Percentiles rank a stretch among this genome's conserved stretches.
Conservation (phyloP, 768 basidiomycete species). For the Russula compacta region DNA sequence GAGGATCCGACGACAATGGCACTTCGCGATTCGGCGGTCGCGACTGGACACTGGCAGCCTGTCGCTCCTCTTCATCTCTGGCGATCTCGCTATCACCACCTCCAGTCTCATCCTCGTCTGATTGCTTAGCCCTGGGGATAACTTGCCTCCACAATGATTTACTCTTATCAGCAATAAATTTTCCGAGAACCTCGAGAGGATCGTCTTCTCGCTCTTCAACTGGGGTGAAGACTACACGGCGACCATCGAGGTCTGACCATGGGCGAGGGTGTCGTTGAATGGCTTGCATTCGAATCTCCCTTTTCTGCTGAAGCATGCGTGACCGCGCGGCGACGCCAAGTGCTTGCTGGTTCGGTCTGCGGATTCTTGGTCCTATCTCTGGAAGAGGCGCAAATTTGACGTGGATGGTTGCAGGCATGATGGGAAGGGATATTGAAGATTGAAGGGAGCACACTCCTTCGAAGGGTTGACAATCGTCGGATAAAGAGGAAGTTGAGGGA, state of each 20-base stretch:
- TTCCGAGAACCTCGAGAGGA: slow-evolving; percentile 13
- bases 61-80: neutral
- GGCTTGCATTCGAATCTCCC: neutral
- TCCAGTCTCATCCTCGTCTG: neutral
- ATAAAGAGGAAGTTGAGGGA: slow-evolving; percentile 5
- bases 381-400: slow-evolving; percentile 33
- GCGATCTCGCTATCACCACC: neutral
- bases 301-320: slow-evolving; percentile 27
- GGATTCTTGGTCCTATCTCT: slow-evolving; percentile 25
- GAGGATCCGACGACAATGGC: neutral
- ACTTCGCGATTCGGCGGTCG: neutral
- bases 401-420: slow-evolving; percentile 16
- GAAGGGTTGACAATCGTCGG: neutral
- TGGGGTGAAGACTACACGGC: neutral
- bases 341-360: slow-evolving; percentile 23
- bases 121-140: slow-evolving; percentile 4
- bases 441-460: neutral
- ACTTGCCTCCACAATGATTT: slow-evolving; percentile 17
- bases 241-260: slow-evolving; percentile 8
- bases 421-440: slow-evolving; percentile 16
- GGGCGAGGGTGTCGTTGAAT: neutral
- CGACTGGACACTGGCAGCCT: neutral
- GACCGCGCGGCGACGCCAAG: slow-evolving; percentile 32
- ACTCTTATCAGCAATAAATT: slow-evolving; percentile 14
- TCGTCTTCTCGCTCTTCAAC: slow-evolving; percentile 11